Conservation (phyloP, 768 basidiomycete genomes). For the Lactarius hatsudake region DNA sequence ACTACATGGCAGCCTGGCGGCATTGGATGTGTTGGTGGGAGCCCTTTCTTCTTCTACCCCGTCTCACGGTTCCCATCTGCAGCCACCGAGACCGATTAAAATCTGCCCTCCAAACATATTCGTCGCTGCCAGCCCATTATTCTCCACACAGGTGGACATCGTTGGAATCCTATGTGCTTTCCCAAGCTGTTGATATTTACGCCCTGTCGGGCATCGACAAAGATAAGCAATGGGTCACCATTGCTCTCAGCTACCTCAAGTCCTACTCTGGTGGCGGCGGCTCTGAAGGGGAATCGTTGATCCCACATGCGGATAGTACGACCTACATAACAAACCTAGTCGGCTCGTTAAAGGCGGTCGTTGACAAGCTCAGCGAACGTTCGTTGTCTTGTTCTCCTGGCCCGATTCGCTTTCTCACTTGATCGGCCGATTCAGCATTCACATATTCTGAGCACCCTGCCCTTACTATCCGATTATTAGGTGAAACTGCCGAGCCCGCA, state of each 20-base stretch:
- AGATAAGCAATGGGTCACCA: slow-evolving; percentile 79
- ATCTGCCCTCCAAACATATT: slow-evolving; percentile 66
- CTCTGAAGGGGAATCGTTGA: slow-evolving; percentile 49
- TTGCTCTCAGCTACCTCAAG: slow-evolving; percentile 73
- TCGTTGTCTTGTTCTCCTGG: slow-evolving; percentile 12
- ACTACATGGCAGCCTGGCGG: slow-evolving; percentile 82
- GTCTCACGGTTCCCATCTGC: slow-evolving; percentile 10
- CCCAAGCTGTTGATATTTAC: slow-evolving; percentile 69
- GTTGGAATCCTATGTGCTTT: slow-evolving; percentile 76
- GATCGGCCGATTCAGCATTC: slow-evolving; percentile 47
- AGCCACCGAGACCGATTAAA: slow-evolving; percentile 67
- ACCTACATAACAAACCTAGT: slow-evolving; percentile 54
- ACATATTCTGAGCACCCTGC: slow-evolving; percentile 67
- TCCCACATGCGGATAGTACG: slow-evolving; percentile 49
- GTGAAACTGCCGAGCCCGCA: slow-evolving; percentile 45
- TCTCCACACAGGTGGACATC: slow-evolving; percentile 79
- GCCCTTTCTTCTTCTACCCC: not conserved
- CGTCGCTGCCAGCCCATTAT: slow-evolving; percentile 83
- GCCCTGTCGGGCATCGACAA: slow-evolving; percentile 50
- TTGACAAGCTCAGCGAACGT: slow-evolving; percentile 57
- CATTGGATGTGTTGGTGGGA: slow-evolving; percentile 75
- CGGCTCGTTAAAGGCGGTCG: slow-evolving; percentile 46
- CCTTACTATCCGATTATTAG: slow-evolving; percentile 49
- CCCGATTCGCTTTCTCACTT: slow-evolving; percentile 2
- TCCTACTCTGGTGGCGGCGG: slow-evolving; percentile 62